Conservation (phyloP, 768 basidiomycete species). For the Leccinum barrowsii region DNA sequence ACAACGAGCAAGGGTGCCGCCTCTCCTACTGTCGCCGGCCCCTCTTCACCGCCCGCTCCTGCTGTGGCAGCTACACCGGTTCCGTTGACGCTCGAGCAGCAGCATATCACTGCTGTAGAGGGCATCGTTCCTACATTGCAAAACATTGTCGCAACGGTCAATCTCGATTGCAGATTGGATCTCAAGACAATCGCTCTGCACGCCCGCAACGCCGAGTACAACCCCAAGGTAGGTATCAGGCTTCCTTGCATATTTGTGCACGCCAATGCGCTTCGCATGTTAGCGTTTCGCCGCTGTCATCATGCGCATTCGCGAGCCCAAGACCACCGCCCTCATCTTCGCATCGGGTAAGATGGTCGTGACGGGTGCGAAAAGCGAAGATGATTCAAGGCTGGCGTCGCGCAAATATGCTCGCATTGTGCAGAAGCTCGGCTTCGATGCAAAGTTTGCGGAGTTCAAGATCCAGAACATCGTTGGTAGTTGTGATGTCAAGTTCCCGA, state of each 20-base stretch:
- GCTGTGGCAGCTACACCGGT: constrained; percentile 65
- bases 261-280: constrained; percentile 62
- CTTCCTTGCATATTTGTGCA: constrained; percentile 38
- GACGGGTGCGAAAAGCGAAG: constrained; percentile 98
- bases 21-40: constrained; percentile 49
- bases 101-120: constrained; percentile 94
- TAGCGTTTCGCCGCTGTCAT: constrained; percentile 99
- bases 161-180: constrained; percentile 93
- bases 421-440: constrained; percentile 98
- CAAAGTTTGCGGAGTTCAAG: constrained; percentile 99
- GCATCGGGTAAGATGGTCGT: constrained; percentile 99
- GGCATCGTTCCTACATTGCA: constrained; percentile 99
- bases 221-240: constrained; percentile 91
- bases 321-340: constrained; percentile 99
- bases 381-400: constrained; percentile 93
- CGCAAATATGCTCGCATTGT: constrained; percentile 99
- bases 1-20: constrained; percentile 29
- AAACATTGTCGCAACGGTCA: constrained; percentile 99
- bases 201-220: constrained; percentile 98
- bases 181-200: constrained; percentile 98
- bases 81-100: constrained; percentile 82
- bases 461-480: constrained; percentile 99
- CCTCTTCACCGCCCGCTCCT: constrained; percentile 50
- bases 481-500: constrained; percentile 99
- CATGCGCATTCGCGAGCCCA: constrained; percentile 99